phyloP scores from a whole-genome alignment of 108 stramenopile genomes.

The Licmophora abbreviata region DNA sequence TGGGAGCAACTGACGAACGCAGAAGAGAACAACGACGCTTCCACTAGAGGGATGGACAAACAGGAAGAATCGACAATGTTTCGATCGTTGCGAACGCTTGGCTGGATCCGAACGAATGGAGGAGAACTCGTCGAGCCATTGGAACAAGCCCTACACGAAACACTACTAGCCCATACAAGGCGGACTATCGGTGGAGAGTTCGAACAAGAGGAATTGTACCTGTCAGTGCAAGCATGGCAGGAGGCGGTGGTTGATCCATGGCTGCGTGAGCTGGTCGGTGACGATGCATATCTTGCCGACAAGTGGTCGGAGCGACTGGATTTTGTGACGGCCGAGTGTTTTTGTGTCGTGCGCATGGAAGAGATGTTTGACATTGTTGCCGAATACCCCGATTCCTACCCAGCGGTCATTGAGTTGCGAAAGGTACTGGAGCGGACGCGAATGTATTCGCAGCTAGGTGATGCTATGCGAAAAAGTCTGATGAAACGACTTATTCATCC shows the following conservation, averaged over 20 bases:
- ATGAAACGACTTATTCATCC: constrained; percentile 84
- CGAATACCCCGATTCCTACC: constrained; percentile 73
- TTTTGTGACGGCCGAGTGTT: constrained; percentile 44
- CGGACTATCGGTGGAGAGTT: constrained; percentile 38
- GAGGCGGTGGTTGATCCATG: constrained; percentile 38
- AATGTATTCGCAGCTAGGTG: constrained; percentile 29
- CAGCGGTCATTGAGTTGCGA: constrained; percentile 64
- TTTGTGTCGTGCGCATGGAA: constrained; percentile 40
- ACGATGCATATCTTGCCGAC: constrained; percentile 11
- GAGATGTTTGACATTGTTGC: constrained; percentile 79
- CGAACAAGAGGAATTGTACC: constrained; percentile 36
- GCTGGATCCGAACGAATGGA: constrained; percentile 42
- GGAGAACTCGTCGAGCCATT: constrained; percentile 36
- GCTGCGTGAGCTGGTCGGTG: constrained; percentile 33
- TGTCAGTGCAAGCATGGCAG: constrained; percentile 35
- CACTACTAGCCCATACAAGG: constrained; percentile 22
- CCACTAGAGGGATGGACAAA: constrained; percentile 1
- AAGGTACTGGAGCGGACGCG: constrained; percentile 42
- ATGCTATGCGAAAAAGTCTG: constrained; percentile 44
- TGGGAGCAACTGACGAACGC: too few relatives aligned
- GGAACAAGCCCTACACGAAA: constrained; percentile 34
- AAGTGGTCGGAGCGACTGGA: constrained; percentile 43
- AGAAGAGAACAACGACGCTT: too few relatives aligned
- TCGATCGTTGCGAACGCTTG: constrained; percentile 28
- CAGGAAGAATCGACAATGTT: constrained; percentile 25